phyloP scores from a whole-genome alignment of 345 rosid species.

The Ricinus communis region DNA sequence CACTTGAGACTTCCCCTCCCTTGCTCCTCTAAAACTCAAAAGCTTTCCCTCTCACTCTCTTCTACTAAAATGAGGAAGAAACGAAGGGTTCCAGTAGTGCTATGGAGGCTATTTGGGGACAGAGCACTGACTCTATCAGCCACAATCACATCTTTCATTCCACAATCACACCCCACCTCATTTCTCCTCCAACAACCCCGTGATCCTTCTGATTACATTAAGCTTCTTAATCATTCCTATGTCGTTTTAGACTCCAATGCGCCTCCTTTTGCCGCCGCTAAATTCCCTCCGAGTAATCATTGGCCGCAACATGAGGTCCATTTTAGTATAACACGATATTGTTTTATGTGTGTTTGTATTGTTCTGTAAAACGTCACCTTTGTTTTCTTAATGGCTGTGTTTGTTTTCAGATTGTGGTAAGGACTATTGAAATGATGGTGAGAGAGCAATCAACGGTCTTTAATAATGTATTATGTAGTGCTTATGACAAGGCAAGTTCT shows the following conservation, averaged over 20 bases:
- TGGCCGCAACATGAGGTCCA: slow-evolving; percentile 48
- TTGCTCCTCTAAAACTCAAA: neutral
- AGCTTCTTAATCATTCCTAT: slow-evolving; percentile 54
- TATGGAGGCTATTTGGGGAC: slow-evolving; percentile 50
- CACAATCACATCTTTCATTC: slow-evolving; percentile 39
- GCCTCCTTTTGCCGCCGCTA: slow-evolving; percentile 37
- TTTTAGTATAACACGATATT: neutral
- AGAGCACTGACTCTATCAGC: slow-evolving; percentile 44
- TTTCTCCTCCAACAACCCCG: slow-evolving; percentile 45
- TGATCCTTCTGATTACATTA: slow-evolving; percentile 58
- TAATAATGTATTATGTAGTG: slow-evolving; percentile 50
- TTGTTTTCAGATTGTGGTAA: slow-evolving; percentile 52
- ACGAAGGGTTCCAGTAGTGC: slow-evolving; percentile 51
- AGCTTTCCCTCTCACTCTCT: neutral
- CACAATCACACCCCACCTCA: slow-evolving; percentile 24
- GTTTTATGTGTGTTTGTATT: neutral
- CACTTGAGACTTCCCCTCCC: neutral
- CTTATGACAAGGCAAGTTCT: slow-evolving; percentile 54
- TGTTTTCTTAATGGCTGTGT: neutral
- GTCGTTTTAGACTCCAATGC: slow-evolving; percentile 45
- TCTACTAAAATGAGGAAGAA: slow-evolving; percentile 38
- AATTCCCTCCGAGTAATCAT: slow-evolving; percentile 29
- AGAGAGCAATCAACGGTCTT: slow-evolving; percentile 11
- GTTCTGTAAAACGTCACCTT: neutral
- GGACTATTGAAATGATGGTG: slow-evolving; percentile 43